Percentiles rank a stretch among this genome's conserved stretches.
phyloP scores from a whole-genome alignment of 768 basidiomycete species.

The Russula ochroleuca region DNA sequence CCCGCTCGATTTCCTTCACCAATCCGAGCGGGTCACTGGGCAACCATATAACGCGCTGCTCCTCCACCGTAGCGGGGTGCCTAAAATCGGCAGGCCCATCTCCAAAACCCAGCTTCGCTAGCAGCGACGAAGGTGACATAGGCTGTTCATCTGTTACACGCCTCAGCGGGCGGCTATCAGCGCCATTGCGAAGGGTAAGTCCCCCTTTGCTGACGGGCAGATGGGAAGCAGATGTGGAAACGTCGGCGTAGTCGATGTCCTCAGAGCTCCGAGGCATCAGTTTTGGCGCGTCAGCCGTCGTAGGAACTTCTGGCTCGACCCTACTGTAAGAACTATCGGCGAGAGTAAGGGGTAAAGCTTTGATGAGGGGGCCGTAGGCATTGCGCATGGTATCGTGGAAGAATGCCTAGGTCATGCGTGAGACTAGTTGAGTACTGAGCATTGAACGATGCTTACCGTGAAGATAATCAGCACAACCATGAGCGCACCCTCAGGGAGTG shows the following conservation, averaged over 20 bases:
- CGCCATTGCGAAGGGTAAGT: not conserved
- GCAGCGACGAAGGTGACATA: conserved; percentile 16
- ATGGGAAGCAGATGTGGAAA: not conserved
- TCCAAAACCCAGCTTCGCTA: conserved; percentile 31
- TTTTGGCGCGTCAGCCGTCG: not conserved
- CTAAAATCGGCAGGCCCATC: conserved; percentile 56
- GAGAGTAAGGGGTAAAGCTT: conserved; percentile 72
- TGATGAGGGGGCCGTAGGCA: conserved; percentile 75
- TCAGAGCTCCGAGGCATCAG: not conserved
- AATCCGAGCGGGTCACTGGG: conserved; percentile 69
- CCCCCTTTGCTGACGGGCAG: not conserved
- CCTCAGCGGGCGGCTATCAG: not conserved
- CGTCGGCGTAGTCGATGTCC: conserved; percentile 9
- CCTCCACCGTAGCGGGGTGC: conserved; percentile 73
- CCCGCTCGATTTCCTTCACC: conserved; percentile 57
- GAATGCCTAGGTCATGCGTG: conserved; percentile 44
- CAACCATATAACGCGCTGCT: conserved; percentile 82
- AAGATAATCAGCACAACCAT: conserved; percentile 82
- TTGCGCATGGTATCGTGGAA: conserved; percentile 70
- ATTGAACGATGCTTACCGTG: conserved; percentile 56
- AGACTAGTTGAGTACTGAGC: not conserved
- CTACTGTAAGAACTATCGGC: conserved; percentile 60
- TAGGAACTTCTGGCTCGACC: not conserved
- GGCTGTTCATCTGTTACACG: no score
- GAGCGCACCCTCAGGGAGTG: conserved; percentile 70